These are phyloP conservation scores for Lojkania enalia DNA, from an alignment of 2,329 filamentous ascomycete species.

Conservation along the genomic window DNA sequence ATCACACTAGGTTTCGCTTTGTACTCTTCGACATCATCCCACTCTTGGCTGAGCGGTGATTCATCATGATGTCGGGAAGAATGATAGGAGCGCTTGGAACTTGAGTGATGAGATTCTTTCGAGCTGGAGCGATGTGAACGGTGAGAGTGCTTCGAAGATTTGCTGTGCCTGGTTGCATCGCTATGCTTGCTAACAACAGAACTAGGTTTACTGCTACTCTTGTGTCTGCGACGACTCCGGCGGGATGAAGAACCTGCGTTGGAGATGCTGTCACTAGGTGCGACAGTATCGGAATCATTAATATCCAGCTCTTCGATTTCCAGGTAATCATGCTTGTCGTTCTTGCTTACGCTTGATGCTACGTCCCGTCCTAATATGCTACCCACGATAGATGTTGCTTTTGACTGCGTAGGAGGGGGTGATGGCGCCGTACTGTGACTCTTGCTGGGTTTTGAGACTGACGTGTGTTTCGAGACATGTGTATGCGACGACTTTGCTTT, in stretches of 20 bases:
- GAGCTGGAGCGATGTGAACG: constrained; percentile 18
- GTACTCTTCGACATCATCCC: constrained; percentile 10
- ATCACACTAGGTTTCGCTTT: constrained; percentile 20
- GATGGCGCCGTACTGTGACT: constrained; percentile 30
- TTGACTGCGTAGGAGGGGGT: constrained; percentile 26
- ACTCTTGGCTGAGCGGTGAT: constrained; percentile 8
- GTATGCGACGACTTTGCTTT: constrained; percentile 37
- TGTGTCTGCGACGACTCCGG: constrained; percentile 36
- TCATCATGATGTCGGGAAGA: constrained; percentile 7
- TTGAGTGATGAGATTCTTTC: constrained; percentile 27
- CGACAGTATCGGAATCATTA: constrained; percentile 50
- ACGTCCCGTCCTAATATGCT: constrained; percentile 42
- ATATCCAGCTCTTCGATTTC: constrained; percentile 37
- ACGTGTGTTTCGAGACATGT: constrained; percentile 31
- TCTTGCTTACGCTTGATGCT: constrained; percentile 25
- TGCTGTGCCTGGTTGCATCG: constrained; percentile 28
- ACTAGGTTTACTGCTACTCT: constrained; percentile 20
- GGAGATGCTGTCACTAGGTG: constrained; percentile 54
- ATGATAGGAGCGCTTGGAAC: constrained; percentile 8
- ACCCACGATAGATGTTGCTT: constrained; percentile 37
- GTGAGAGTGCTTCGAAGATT: constrained; percentile 24
- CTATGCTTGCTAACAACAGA: constrained; percentile 33
- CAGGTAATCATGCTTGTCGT: constrained; percentile 37
- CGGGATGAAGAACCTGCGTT: constrained; percentile 38
- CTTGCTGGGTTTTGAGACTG: constrained; percentile 27